These are phyloP conservation scores for Lachnellula subtilissima DNA, from an alignment of 2,329 filamentous ascomycete genomes.

Conservation along the genomic window DNA sequence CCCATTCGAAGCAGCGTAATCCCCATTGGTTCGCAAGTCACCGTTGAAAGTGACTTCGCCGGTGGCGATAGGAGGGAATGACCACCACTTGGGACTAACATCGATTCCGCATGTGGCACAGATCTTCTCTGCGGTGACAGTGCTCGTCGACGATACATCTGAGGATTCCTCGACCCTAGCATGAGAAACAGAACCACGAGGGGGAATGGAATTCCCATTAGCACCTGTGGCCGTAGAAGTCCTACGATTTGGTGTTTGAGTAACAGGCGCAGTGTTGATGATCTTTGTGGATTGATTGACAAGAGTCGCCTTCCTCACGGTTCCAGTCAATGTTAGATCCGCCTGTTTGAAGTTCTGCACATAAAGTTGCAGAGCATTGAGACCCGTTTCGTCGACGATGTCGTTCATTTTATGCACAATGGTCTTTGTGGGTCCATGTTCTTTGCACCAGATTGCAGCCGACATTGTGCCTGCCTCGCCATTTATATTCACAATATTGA, in stretches of 20 bases:
- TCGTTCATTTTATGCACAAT: slow-evolving; percentile 77
- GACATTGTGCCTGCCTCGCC: slow-evolving; percentile 77
- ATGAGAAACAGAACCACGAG: slow-evolving; percentile 25
- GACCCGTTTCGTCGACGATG: slow-evolving; percentile 61
- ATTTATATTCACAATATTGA: slow-evolving; percentile 74
- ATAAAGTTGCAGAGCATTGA: slow-evolving; percentile 80
- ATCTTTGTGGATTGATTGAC: slow-evolving; percentile 37
- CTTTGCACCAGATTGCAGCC: slow-evolving; percentile 88
- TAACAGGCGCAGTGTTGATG: slow-evolving; percentile 18
- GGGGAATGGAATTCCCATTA: slow-evolving; percentile 13
- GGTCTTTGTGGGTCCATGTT: slow-evolving; percentile 70
- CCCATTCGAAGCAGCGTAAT: slow-evolving; percentile 6
- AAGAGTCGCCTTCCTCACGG: slow-evolving; percentile 80
- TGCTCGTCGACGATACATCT: slow-evolving; percentile 3
- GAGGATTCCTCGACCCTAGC: slow-evolving; percentile 24
- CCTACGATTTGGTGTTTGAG: slow-evolving; percentile 44
- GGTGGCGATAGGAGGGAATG: slow-evolving; percentile 15
- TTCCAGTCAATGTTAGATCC: slow-evolving; percentile 83
- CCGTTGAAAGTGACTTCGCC: background rate
- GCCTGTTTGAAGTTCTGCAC: slow-evolving; percentile 91
- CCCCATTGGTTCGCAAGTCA: slow-evolving; percentile 10
- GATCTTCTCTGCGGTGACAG: slow-evolving; percentile 39
- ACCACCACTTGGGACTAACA: slow-evolving; percentile 70
- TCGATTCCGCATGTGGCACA: slow-evolving; percentile 65
- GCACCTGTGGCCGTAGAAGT: slow-evolving; percentile 48